Percentiles rank a stretch among this genome's conserved stretches.
Conservation (phyloP, 345 rosid genomes). For the Mallotus nudiflorus region DNA sequence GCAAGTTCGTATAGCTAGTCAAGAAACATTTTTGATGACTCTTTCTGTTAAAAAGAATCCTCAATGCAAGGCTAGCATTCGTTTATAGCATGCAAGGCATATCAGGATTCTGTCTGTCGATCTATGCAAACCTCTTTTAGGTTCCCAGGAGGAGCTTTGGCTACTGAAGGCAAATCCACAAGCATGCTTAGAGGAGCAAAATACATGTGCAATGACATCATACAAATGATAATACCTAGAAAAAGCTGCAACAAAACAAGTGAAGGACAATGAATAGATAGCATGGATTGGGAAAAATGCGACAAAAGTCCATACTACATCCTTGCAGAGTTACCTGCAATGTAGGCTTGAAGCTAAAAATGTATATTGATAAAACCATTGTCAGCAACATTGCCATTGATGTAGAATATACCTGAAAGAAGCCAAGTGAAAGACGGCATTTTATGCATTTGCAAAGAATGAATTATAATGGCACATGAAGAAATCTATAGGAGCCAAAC, state of each 20-base stretch:
- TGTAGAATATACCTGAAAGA: conserved; percentile 70
- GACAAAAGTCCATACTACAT: neutral
- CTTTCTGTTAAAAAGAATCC: neutral
- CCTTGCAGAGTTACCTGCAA: conserved; percentile 46
- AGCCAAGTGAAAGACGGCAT: neutral
- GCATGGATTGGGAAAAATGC: neutral
- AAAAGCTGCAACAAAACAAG: conserved; percentile 66
- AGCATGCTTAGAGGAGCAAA: conserved; percentile 78
- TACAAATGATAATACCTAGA: conserved; percentile 86
- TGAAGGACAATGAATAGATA: neutral
- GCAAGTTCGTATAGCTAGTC: neutral
- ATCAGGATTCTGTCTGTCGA: conserved; percentile 58
- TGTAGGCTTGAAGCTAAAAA: conserved; percentile 71
- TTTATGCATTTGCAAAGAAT: neutral
- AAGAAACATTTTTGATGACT: too few species aligned
- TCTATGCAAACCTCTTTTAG: conserved; percentile 58
- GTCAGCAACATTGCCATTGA: conserved; percentile 93
- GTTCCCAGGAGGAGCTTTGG: conserved; percentile 52
- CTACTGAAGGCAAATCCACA: conserved; percentile 52
- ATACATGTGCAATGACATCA: conserved; percentile 96
- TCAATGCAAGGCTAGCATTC: too few species aligned
- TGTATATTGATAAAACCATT: conserved; percentile 67
- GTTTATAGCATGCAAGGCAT: neutral
- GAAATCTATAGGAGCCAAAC: neutral
- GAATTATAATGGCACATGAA: neutral